Conservation (phyloP, 1,284 basidiomycete genomes). For the Bjerkandera adusta region DNA sequence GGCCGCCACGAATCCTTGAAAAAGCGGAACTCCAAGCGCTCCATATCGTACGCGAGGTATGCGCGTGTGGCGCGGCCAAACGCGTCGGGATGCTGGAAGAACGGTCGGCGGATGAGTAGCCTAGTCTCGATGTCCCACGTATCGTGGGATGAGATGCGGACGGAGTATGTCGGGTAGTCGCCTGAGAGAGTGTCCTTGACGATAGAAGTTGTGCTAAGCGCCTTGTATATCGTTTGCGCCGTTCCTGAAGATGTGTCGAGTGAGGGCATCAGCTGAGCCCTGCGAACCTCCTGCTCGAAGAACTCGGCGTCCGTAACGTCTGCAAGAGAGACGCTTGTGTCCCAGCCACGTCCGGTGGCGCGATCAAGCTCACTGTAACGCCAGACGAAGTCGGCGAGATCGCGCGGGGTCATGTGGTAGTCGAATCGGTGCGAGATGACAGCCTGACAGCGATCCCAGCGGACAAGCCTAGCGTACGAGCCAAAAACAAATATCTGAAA, state of each 20-base stretch:
- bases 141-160: no score
- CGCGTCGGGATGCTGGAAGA: not conserved
- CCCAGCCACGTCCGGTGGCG: not conserved
- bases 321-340: not conserved
- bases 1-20: not conserved
- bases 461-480: slow-evolving; percentile 20
- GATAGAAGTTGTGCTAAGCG: no score
- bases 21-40: not conserved
- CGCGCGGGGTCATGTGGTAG: slow-evolving; percentile 9
- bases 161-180: no score
- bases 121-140: slow-evolving; percentile 7
- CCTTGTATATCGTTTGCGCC: no score
- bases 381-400: no score
- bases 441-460: slow-evolving; percentile 23
- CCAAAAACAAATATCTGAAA: slow-evolving; percentile 12
- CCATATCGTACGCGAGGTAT: not conserved
- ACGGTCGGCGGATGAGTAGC: not conserved
- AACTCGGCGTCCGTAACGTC: no score
- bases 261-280: no score
- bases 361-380: slow-evolving; percentile 9
- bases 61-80: slow-evolving; percentile 1
- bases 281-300: no score
- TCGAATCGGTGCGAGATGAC: slow-evolving; percentile 20
- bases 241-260: no score
- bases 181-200: no score